Conservation (phyloP, 1,284 basidiomycete genomes). For the Pascua guehoae region DNA sequence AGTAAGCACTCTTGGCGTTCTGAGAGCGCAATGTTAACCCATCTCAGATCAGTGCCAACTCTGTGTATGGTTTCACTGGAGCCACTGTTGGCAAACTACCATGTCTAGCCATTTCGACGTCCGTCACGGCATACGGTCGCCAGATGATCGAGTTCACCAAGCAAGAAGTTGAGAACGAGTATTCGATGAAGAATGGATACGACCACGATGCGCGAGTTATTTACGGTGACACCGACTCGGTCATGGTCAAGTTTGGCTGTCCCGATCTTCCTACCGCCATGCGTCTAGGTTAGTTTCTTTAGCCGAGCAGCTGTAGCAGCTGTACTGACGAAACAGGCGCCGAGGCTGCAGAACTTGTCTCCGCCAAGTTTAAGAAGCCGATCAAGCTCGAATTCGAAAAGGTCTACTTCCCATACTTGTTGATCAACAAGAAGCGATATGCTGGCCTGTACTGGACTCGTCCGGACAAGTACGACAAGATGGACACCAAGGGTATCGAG, state of each 20-base stretch:
- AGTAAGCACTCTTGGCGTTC: constrained; percentile 50
- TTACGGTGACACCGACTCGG: constrained; percentile 96
- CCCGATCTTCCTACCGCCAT: constrained; percentile 78
- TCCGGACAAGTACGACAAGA: constrained; percentile 91
- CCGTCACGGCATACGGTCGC: constrained; percentile 86
- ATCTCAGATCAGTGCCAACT: constrained; percentile 85
- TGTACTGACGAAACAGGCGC: constrained; percentile 57
- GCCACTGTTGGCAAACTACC: constrained; percentile 92
- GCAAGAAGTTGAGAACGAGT: constrained; percentile 81
- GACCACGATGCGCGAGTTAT: constrained; percentile 84
- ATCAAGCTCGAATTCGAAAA: constrained; percentile 99
- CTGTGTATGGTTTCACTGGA: constrained; percentile 95
- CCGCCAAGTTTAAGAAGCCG: constrained; percentile 81
- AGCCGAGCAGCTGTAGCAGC: background rate
- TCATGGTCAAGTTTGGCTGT: constrained; percentile 94
- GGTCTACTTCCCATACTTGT: constrained; percentile 92
- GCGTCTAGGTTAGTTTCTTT: constrained; percentile 62
- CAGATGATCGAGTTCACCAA: constrained; percentile 98
- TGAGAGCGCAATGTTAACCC: constrained; percentile 2
- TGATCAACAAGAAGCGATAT: constrained; percentile 96
- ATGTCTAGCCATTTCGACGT: constrained; percentile 89
- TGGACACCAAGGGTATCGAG: constrained; percentile 98
- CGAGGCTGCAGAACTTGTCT: constrained; percentile 92
- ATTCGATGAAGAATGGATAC: constrained; percentile 78
- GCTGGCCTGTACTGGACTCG: constrained; percentile 95